Percentiles rank a stretch among this genome's conserved stretches.
These are phyloP conservation scores for Bonia amplexicaulis DNA, from an alignment of 176 grass and related monocot species.

Conservation along the genomic window DNA sequence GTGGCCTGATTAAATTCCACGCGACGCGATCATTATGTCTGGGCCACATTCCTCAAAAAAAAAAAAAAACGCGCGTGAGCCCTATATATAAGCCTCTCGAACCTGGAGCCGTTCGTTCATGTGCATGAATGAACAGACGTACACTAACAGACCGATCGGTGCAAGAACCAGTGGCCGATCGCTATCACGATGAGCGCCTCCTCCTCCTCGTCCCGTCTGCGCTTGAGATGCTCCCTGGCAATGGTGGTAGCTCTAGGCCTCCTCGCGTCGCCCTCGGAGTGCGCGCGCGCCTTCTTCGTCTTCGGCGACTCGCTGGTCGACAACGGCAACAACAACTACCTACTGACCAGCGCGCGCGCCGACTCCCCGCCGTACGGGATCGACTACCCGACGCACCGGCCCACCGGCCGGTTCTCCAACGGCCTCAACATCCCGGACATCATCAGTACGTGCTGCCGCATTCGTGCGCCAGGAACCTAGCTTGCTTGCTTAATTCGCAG, in stretches of 20 bases:
- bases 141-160: not conserved
- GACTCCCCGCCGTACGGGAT: constrained; percentile 84
- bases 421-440: constrained; percentile 90
- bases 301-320: constrained; percentile 98
- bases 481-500: too few relatives aligned
- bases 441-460: constrained; percentile 45
- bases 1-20: constrained; percentile 36
- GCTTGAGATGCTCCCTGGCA: not conserved
- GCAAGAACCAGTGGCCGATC: not conserved
- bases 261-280: constrained; percentile 13
- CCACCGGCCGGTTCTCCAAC: constrained; percentile 91
- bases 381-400: constrained; percentile 59
- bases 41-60: not conserved
- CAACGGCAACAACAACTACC: constrained; percentile 97
- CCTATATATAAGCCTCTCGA: constrained; percentile 13
- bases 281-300: constrained; percentile 79
- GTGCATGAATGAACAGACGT: not conserved
- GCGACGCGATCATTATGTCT: not conserved
- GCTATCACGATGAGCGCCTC: not conserved
- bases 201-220: not conserved
- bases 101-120: not conserved
- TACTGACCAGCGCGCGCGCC: constrained; percentile 68
- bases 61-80: not conserved
- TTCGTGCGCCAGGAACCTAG: not conserved
- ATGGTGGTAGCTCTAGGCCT: not conserved